Conservation (phyloP, 2,329 filamentous ascomycete genomes). For the Aureobasidium sp. region DNA sequence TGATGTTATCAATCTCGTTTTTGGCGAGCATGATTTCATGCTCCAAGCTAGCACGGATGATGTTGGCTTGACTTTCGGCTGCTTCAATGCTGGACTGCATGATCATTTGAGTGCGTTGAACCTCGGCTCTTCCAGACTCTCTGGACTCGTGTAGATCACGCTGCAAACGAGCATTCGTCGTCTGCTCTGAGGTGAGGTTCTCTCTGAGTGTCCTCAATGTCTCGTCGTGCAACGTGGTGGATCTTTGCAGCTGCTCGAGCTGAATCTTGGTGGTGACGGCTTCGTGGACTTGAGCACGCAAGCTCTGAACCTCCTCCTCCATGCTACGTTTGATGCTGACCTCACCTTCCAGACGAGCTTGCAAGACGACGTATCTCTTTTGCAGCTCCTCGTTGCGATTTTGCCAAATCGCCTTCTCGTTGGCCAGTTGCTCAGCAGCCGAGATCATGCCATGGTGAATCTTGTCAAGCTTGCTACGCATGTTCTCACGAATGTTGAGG, state of each 20-base stretch:
- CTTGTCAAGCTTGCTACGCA: slow-evolving; percentile 75
- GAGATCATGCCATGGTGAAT: slow-evolving; percentile 81
- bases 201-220: slow-evolving; percentile 47
- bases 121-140: slow-evolving; percentile 70
- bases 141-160: slow-evolving; percentile 79
- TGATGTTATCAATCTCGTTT: slow-evolving; percentile 68
- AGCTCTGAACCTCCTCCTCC: slow-evolving; percentile 39
- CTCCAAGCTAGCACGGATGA: slow-evolving; percentile 74
- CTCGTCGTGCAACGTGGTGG: slow-evolving; percentile 59
- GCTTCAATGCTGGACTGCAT: slow-evolving; percentile 77
- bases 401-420: slow-evolving; percentile 72
- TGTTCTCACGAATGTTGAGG: slow-evolving; percentile 72
- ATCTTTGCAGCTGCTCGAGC: slow-evolving; percentile 51
- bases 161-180: slow-evolving; percentile 61
- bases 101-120: slow-evolving; percentile 70
- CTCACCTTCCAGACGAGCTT: slow-evolving; percentile 44
- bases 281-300: slow-evolving; percentile 21
- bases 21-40: slow-evolving; percentile 67
- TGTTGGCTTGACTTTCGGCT: slow-evolving; percentile 79
- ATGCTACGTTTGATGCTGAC: slow-evolving; percentile 38
- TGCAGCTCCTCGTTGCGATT: slow-evolving; percentile 57
- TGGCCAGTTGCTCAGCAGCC: slow-evolving; percentile 70
- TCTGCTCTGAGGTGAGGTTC: slow-evolving; percentile 67
- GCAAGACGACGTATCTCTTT: slow-evolving; percentile 48
- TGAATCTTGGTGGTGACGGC: slow-evolving; percentile 18